Evolutionary conservation across 164 flowering plant species (phyloP).

Genomic region (Nymphaea thermarum): DNA sequence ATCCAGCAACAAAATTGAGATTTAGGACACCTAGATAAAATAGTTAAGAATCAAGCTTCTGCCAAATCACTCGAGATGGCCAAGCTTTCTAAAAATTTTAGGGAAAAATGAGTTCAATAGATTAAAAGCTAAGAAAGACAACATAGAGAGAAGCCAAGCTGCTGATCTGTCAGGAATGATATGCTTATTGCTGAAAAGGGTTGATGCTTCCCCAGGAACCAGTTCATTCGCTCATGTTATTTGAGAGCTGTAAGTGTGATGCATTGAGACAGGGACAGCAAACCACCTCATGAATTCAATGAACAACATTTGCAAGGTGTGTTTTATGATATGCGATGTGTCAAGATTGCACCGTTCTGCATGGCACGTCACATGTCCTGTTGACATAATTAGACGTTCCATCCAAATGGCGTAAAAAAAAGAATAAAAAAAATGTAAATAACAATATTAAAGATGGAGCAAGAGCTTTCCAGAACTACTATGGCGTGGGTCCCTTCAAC

Average conservation of each 20-base stretch:
- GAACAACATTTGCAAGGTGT: too few relatives aligned
- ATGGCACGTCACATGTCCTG: too few relatives aligned
- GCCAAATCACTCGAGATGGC: constrained; percentile 79
- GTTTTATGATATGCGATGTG: too few relatives aligned
- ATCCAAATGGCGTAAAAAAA: too few relatives aligned
- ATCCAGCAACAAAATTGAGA: neutral
- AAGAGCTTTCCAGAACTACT: too few relatives aligned
- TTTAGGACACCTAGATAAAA: constrained; percentile 40
- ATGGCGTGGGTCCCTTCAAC: too few relatives aligned
- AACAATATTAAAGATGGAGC: too few relatives aligned
- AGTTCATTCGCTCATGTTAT: neutral
- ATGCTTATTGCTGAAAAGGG: constrained; percentile 63
- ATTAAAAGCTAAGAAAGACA: constrained; percentile 44
- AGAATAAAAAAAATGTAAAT: too few relatives aligned
- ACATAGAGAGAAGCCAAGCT: constrained; percentile 25
- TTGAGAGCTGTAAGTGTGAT: neutral
- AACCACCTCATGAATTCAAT: too few relatives aligned
- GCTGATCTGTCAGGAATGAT: constrained; percentile 33
- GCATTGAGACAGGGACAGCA: neutral
- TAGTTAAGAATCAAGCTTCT: constrained; percentile 92
- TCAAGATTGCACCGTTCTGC: too few relatives aligned
- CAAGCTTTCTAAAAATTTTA: constrained; percentile 31
- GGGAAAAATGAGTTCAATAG: constrained; percentile 58
- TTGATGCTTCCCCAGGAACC: constrained; percentile 7
- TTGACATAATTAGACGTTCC: too few relatives aligned